These are phyloP conservation scores for Chrysoporthe austroafricana DNA, from an alignment of 2,329 filamentous ascomycete genomes.

Conservation along the genomic window DNA sequence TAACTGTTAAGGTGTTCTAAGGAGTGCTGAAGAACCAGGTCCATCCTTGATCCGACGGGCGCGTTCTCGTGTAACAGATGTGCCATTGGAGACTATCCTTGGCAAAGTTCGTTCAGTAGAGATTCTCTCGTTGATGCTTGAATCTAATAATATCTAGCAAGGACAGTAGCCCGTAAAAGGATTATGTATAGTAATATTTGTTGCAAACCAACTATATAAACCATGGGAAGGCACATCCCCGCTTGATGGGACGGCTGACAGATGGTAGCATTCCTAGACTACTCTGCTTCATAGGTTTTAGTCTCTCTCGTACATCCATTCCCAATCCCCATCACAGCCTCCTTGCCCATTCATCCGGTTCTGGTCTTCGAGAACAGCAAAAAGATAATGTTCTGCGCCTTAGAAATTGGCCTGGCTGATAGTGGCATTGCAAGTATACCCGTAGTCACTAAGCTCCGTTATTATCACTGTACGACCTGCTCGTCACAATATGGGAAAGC, in stretches of 20 bases:
- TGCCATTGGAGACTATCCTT: no score
- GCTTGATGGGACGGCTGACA: no score
- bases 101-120: no score
- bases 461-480: not conserved
- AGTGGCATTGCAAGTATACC: slow-evolving; percentile 1
- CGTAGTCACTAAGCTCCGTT: not conserved
- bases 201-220: not conserved
- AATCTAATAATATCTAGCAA: no score
- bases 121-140: no score
- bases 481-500: not conserved
- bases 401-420: not conserved
- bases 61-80: no score
- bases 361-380: not conserved
- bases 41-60: no score
- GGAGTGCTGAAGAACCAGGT: no score
- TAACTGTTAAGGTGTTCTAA: no score
- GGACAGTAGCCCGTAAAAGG: not conserved
- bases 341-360: not conserved
- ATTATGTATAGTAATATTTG: slow-evolving; percentile 2
- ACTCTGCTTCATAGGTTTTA: no score
- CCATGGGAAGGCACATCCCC: not conserved
- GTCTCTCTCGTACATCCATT: no score
- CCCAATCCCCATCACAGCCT: not conserved
- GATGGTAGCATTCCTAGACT: no score
- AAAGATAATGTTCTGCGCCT: not conserved